A percentile compares a stretch with the other conserved stretches of the same genome.
These are phyloP conservation scores for Lagenidium giganteum DNA, from an alignment of 352 stramenopile species.

Conservation along the genomic window DNA sequence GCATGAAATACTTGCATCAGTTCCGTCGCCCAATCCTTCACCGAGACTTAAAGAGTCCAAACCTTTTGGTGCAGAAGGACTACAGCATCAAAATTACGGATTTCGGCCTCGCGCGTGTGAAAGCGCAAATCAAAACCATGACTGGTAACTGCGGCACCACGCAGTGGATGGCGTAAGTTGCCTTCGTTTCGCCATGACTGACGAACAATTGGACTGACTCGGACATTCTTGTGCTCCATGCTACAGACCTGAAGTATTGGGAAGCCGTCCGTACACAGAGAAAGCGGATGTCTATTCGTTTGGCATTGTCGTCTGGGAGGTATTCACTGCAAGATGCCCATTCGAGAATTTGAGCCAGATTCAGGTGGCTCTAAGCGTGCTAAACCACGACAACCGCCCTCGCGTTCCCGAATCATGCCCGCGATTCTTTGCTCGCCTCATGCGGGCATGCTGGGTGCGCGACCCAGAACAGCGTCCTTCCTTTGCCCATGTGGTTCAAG, in stretches of 20 bases:
- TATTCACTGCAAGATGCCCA: conserved; percentile 85
- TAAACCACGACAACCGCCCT: conserved; percentile 74
- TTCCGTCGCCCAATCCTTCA: conserved; percentile 86
- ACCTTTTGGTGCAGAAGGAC: conserved; percentile 80
- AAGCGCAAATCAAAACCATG: conserved; percentile 90
- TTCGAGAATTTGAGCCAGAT: conserved; percentile 90
- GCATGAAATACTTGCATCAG: conserved; percentile 87
- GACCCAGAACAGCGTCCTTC: conserved; percentile 66
- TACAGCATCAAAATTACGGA: conserved; percentile 90
- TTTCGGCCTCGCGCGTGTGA: conserved; percentile 89
- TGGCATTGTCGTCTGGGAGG: conserved; percentile 93
- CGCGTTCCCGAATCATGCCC: conserved; percentile 55
- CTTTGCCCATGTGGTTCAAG: conserved; percentile 56
- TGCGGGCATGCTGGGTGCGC: conserved; percentile 73
- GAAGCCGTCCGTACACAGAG: conserved; percentile 90
- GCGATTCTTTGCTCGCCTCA: conserved; percentile 67
- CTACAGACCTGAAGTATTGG: conserved; percentile 76
- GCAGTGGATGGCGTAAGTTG: conserved; percentile 84
- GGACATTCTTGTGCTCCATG: background rate
- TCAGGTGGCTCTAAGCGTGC: conserved; percentile 69
- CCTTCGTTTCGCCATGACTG: background rate
- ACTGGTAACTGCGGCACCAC: conserved; percentile 89
- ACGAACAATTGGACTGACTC: background rate
- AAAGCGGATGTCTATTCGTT: conserved; percentile 93
- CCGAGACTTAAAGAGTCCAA: conserved; percentile 88